Percentiles rank a stretch among this genome's conserved stretches.
phyloP scores from a whole-genome alignment of 352 stramenopile genomes.

The Phytophthora idaei region DNA sequence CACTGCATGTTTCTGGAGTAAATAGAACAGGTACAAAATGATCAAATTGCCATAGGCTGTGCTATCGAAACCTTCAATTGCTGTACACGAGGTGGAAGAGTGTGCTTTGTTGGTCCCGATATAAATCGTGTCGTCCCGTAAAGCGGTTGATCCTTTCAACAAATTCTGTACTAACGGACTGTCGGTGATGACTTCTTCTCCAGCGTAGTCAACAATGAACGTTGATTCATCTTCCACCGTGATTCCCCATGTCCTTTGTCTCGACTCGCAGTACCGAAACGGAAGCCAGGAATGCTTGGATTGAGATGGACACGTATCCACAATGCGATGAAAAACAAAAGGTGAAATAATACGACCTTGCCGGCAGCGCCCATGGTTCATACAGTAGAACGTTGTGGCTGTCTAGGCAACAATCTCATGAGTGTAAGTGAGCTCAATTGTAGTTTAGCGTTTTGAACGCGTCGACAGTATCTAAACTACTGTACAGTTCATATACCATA shows the following conservation, averaged over 20 bases:
- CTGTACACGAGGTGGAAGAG: conserved; percentile 18
- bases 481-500: too few species aligned
- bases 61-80: conserved; percentile 12
- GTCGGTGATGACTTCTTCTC: conserved; percentile 11
- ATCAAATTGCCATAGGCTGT: conserved; percentile 32
- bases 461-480: too few species aligned
- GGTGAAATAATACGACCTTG: conserved; percentile 3
- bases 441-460: too few species aligned
- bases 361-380: background rate
- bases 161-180: conserved; percentile 17
- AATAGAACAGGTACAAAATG: conserved; percentile 28
- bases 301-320: conserved; percentile 29
- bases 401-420: too few species aligned
- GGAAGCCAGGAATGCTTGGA: conserved; percentile 17
- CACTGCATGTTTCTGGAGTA: conserved; percentile 24
- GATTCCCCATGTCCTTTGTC: conserved; percentile 18
- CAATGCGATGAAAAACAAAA: conserved; percentile 26
- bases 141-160: conserved; percentile 21
- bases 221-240: background rate
- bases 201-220: conserved; percentile 31
- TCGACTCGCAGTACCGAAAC: conserved; percentile 23
- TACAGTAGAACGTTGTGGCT: too few species aligned
- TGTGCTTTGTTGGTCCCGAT: conserved; percentile 17
- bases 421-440: too few species aligned
- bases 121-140: conserved; percentile 36